Percentiles rank a stretch among this genome's conserved stretches.
Evolutionary conservation across 2,329 filamentous ascomycete genomes (phyloP).

Genomic region (Colletotrichum karsti): DNA sequence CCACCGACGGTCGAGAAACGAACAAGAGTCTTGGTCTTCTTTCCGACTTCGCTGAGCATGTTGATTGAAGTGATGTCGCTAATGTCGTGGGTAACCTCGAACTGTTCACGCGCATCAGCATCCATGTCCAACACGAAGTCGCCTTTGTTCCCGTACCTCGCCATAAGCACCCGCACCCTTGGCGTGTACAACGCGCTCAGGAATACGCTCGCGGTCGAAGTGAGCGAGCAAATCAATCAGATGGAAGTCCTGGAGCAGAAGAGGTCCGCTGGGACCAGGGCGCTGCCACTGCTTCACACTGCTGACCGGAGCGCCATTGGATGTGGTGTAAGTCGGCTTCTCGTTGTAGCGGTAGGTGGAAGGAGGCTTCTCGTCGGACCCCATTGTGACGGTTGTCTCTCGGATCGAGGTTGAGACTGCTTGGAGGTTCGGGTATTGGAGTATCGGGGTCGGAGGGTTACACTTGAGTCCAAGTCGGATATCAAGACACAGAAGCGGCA

Average conservation of each 20-base stretch:
- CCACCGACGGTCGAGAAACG: conserved; percentile 82
- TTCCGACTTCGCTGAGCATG: conserved; percentile 68
- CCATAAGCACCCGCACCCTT: conserved; percentile 66
- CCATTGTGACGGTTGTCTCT: conserved; percentile 44
- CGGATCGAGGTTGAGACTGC: not conserved
- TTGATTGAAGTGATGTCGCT: conserved; percentile 63
- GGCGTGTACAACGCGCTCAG: conserved; percentile 64
- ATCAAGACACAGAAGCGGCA: not conserved
- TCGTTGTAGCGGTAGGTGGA: conserved; percentile 64
- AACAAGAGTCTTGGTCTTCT: conserved; percentile 72
- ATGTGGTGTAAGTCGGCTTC: conserved; percentile 66
- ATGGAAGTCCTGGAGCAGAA: conserved; percentile 72
- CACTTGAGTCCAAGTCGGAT: not conserved
- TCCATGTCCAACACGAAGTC: not conserved
- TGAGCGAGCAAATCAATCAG: conserved; percentile 68
- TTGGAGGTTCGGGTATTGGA: not conserved
- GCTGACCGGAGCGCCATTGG: conserved; percentile 66
- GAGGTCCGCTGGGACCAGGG: conserved; percentile 63
- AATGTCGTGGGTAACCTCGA: conserved; percentile 54
- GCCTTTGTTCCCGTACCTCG: conserved; percentile 32
- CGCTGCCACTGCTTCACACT: conserved; percentile 59
- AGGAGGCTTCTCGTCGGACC: conserved; percentile 49
- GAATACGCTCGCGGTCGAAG: conserved; percentile 61
- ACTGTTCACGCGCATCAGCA: conserved; percentile 36
- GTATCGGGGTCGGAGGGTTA: not conserved